phyloP scores from a whole-genome alignment of 306 rosid genomes.

The Cajanus cajan region DNA sequence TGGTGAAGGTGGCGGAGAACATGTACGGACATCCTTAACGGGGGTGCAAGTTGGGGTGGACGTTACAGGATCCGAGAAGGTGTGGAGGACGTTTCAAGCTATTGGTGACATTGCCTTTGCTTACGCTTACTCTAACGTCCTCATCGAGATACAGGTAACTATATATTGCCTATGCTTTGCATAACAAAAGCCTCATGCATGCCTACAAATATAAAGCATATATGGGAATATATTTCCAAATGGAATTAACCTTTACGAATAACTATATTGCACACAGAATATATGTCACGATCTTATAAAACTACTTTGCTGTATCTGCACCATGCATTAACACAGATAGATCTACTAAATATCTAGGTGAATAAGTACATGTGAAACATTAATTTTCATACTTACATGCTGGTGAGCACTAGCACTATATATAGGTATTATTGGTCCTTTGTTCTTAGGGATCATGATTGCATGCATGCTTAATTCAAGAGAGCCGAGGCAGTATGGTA shows the following conservation, averaged over 20 bases:
- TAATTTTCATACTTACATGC: neutral
- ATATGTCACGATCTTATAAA: neutral
- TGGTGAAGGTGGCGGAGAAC: slow-evolving; percentile 41
- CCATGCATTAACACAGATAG: neutral
- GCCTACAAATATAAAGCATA: neutral
- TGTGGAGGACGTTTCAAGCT: slow-evolving; percentile 86
- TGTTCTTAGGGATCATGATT: neutral
- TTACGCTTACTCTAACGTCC: slow-evolving; percentile 91
- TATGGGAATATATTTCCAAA: neutral
- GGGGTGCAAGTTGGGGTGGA: slow-evolving; percentile 89
- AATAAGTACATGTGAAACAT: neutral
- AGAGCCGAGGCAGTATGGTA: neutral
- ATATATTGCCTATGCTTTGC: neutral
- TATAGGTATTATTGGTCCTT: neutral
- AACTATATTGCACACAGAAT: neutral
- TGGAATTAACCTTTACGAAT: neutral
- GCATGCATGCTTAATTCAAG: slow-evolving; percentile 28
- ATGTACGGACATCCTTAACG: slow-evolving; percentile 59
- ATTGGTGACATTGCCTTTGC: slow-evolving; percentile 97
- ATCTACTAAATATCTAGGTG: neutral
- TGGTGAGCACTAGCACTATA: neutral
- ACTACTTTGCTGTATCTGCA: neutral
- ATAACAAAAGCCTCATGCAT: neutral
- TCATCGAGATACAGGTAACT: slow-evolving; percentile 84
- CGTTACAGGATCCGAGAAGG: slow-evolving; percentile 69